phyloP scores from a whole-genome alignment of 768 basidiomycete species.

The Sutorius australiensis region DNA sequence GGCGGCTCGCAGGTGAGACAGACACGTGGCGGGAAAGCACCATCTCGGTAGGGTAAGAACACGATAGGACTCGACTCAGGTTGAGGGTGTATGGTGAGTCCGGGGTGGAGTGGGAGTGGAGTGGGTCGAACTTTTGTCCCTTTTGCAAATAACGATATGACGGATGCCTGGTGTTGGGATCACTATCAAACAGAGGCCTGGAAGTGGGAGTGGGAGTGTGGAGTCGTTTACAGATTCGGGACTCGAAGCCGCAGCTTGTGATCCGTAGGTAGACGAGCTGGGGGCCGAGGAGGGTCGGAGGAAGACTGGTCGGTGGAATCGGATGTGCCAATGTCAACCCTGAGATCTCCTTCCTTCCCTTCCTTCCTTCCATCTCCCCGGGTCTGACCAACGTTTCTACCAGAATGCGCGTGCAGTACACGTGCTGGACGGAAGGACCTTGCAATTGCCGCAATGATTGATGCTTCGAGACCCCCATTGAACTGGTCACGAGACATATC shows the following conservation, averaged over 20 bases:
- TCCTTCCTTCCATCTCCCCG: not conserved
- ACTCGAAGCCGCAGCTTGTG: not conserved
- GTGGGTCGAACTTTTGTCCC: not conserved
- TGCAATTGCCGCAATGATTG: not conserved
- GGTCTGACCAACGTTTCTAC: too few relatives aligned
- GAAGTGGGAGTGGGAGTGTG: not conserved
- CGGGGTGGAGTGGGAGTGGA: not conserved
- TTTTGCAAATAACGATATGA: slow-evolving; percentile 7
- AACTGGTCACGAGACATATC: not conserved
- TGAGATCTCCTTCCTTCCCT: too few relatives aligned
- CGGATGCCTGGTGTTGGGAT: not conserved
- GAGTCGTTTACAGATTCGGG: not conserved
- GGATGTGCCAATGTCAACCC: not conserved
- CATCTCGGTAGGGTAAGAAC: not conserved
- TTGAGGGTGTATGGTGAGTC: slow-evolving; percentile 14
- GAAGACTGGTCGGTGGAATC: not conserved
- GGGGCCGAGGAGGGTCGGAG: not conserved
- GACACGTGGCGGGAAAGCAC: not conserved
- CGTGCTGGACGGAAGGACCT: not conserved
- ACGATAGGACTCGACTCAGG: not conserved
- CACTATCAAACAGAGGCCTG: not conserved
- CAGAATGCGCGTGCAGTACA: not conserved
- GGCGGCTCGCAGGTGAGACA: not conserved
- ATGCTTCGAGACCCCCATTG: not conserved
- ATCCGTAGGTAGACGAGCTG: not conserved